These are phyloP conservation scores for Phytophthora vignae DNA, from an alignment of 352 stramenopile species.

Conservation along the genomic window DNA sequence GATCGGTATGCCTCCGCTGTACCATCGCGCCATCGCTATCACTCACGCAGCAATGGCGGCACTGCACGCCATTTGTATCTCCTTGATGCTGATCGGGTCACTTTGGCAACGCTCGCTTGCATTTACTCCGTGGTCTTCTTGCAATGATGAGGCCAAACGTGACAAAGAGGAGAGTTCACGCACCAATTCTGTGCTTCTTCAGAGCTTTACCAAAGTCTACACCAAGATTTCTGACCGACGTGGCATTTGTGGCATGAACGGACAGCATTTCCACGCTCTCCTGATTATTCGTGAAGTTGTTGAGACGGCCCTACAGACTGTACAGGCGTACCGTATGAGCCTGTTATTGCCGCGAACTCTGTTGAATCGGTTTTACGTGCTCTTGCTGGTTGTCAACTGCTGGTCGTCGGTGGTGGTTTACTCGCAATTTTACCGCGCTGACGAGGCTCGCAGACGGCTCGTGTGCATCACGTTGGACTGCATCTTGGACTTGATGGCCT, in stretches of 20 bases:
- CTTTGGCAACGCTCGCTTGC: constrained; percentile 12
- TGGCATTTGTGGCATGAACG: neutral
- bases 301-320: constrained; percentile 14
- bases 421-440: neutral
- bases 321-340: constrained; percentile 29
- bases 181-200: neutral
- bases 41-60: constrained; percentile 22
- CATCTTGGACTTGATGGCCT: constrained; percentile 13
- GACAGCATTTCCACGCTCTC: neutral
- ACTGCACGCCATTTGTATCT: constrained; percentile 19
- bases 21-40: constrained; percentile 15
- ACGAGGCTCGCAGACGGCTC: constrained; percentile 20
- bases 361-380: constrained; percentile 36
- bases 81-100: constrained; percentile 6
- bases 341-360: constrained; percentile 10
- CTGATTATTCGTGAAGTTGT: constrained; percentile 9
- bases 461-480: constrained; percentile 11
- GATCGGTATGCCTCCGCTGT: constrained; percentile 13
- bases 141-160: neutral
- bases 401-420: constrained; percentile 18
- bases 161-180: neutral
- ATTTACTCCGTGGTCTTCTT: constrained; percentile 13
- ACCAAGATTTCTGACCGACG: neutral
- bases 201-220: constrained; percentile 6
- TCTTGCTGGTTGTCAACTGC: constrained; percentile 27